These are phyloP conservation scores for Xenoacremonium recifei DNA, from an alignment of 2,329 filamentous ascomycete genomes.

Conservation along the genomic window DNA sequence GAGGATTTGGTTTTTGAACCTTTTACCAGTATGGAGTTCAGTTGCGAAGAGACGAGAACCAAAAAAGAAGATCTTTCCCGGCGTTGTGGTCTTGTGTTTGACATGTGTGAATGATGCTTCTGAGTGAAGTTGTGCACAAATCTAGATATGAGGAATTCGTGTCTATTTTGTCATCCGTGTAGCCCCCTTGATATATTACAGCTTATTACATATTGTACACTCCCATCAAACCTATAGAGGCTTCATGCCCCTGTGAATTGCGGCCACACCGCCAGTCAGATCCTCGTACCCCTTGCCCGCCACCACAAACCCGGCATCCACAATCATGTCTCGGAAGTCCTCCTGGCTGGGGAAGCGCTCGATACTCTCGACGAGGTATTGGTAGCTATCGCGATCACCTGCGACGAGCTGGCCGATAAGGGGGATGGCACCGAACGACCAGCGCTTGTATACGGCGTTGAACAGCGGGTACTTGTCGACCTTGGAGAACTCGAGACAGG, in stretches of 20 bases:
- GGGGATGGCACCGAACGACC: constrained; percentile 93
- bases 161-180: too few relatives aligned
- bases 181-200: constrained; percentile 6
- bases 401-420: constrained; percentile 94
- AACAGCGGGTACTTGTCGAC: constrained; percentile 73
- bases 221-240: constrained; percentile 41
- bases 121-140: not conserved
- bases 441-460: constrained; percentile 86
- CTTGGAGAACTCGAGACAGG: constrained; percentile 93
- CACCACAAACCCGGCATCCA: constrained; percentile 79
- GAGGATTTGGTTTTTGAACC: constrained; percentile 29
- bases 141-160: too few relatives aligned
- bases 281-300: constrained; percentile 85
- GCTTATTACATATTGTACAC: constrained; percentile 19
- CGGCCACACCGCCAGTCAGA: constrained; percentile 86
- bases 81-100: constrained; percentile 17
- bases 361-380: constrained; percentile 98
- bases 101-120: not conserved
- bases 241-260: constrained; percentile 96
- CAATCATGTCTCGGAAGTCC: constrained; percentile 80
- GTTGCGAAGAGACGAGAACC: constrained; percentile 28
- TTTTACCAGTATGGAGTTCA: constrained; percentile 34
- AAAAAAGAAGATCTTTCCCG: constrained; percentile 28
- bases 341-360: constrained; percentile 86
- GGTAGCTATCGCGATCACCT: constrained; percentile 91